Percentiles rank a stretch among this genome's conserved stretches.
These are phyloP conservation scores for Taiozyma onychis DNA, from an alignment of 1,139 yeast species.

Conservation along the genomic window DNA sequence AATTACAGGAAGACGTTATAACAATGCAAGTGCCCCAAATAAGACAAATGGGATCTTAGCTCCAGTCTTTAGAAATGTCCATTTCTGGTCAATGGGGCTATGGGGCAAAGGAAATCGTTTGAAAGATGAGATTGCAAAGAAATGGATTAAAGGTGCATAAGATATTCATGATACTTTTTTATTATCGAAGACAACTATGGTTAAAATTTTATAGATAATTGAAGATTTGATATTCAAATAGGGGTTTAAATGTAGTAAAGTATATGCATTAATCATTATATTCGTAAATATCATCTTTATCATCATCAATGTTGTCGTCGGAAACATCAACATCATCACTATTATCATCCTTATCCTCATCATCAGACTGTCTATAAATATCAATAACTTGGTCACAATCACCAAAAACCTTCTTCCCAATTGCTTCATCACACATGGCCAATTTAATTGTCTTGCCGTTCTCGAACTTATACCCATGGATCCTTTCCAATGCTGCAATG, in stretches of 20 bases:
- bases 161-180: not conserved
- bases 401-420: not conserved
- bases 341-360: not conserved
- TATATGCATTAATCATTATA: not conserved
- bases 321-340: not conserved
- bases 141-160: slow-evolving; percentile 39
- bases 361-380: not conserved
- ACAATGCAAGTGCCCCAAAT: not conserved
- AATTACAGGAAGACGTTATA: slow-evolving; percentile 7
- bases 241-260: too few relatives aligned
- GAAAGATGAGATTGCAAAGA: slow-evolving; percentile 47
- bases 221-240: not conserved
- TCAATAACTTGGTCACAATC: not conserved
- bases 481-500: not conserved
- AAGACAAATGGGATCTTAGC: slow-evolving; percentile 27
- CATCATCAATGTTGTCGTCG: not conserved
- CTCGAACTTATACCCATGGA: slow-evolving; percentile 1
- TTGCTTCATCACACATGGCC: slow-evolving; percentile 2
- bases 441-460: not conserved
- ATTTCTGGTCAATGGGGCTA: slow-evolving; percentile 63
- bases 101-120: slow-evolving; percentile 51
- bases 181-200: not conserved
- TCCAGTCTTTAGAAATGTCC: slow-evolving; percentile 43
- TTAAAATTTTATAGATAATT: not conserved
- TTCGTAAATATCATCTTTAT: slow-evolving; percentile 1